A percentile compares a stretch with the other conserved stretches of the same genome.
phyloP scores from a whole-genome alignment of 805 yeast genomes.

The Lachancea kluyveri region DNA sequence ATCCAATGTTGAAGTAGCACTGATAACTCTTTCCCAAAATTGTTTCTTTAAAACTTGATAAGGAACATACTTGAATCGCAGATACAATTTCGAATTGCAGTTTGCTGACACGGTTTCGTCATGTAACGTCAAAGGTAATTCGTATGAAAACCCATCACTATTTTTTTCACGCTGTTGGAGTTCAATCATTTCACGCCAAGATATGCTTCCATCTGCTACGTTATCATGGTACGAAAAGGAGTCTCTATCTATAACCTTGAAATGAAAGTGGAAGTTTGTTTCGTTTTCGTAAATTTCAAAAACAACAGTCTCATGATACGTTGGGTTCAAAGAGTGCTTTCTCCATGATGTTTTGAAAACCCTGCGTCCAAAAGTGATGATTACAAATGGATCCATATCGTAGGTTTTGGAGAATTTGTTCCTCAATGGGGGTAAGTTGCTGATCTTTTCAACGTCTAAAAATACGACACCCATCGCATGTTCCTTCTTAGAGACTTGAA shows the following conservation, averaged over 20 bases:
- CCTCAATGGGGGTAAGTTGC: conserved; percentile 71
- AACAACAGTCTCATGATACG: conserved; percentile 72
- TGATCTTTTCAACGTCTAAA: conserved; percentile 66
- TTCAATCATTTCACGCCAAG: conserved; percentile 41
- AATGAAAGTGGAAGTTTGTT: conserved; percentile 53
- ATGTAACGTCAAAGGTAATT: conserved; percentile 25
- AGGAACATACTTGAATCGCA: conserved; percentile 61
- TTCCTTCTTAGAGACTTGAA: conserved; percentile 23
- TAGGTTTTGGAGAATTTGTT: conserved; percentile 64
- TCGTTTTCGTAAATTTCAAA: conserved; percentile 72
- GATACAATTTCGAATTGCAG: conserved; percentile 36
- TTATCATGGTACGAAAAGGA: conserved; percentile 75
- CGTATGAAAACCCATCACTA: conserved; percentile 23
- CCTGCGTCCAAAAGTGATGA: conserved; percentile 81
- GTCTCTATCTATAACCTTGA: conserved; percentile 81
- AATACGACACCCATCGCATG: conserved; percentile 62
- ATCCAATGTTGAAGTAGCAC: conserved; percentile 39
- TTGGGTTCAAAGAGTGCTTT: conserved; percentile 76
- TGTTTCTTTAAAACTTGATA: conserved; percentile 57
- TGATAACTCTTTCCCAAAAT: conserved; percentile 60
- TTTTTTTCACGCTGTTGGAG: conserved; percentile 24
- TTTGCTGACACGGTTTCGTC: conserved; percentile 14
- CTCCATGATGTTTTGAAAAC: conserved; percentile 82
- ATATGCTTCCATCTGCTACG: conserved; percentile 60
- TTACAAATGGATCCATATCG: conserved; percentile 96